These are phyloP conservation scores for Rhamnella rubrinervis DNA, from an alignment of 331 rosid species.

Conservation along the genomic window DNA sequence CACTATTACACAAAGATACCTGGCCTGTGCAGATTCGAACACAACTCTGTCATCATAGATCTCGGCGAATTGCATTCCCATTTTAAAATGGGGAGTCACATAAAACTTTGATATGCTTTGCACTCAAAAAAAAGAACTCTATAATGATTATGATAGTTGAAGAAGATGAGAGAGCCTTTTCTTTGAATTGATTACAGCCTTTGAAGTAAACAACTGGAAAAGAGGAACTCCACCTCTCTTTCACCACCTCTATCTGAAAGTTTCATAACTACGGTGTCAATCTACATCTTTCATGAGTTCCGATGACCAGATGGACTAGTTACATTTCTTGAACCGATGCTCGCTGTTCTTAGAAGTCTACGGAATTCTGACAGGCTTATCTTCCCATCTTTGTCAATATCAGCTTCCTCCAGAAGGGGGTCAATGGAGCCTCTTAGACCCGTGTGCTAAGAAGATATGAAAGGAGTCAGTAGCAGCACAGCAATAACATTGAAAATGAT, in stretches of 20 bases:
- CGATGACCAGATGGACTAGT: slow-evolving; percentile 36
- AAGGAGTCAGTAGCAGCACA: slow-evolving; percentile 8
- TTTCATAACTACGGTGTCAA: slow-evolving; percentile 21
- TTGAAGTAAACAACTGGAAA: slow-evolving; percentile 24
- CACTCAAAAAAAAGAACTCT: slow-evolving; percentile 29
- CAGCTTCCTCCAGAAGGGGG: slow-evolving; percentile 96
- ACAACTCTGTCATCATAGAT: slow-evolving; percentile 28
- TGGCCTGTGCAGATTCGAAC: slow-evolving; percentile 34
- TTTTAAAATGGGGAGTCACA: slow-evolving; percentile 9
- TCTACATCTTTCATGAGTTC: slow-evolving; percentile 42
- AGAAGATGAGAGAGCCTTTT: slow-evolving; percentile 13
- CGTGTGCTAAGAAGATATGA: slow-evolving; percentile 59
- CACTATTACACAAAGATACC: slow-evolving; percentile 22
- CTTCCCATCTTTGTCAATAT: slow-evolving; percentile 90
- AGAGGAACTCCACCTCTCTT: slow-evolving; percentile 33
- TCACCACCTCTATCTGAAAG: slow-evolving; percentile 20
- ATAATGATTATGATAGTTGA: slow-evolving; percentile 16
- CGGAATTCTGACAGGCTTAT: slow-evolving; percentile 91
- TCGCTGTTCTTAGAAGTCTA: slow-evolving; percentile 88
- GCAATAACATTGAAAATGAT: not conserved
- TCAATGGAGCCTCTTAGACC: slow-evolving; percentile 82
- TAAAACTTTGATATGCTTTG: slow-evolving; percentile 5
- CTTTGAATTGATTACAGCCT: not conserved
- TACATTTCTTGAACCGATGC: slow-evolving; percentile 63
- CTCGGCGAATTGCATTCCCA: slow-evolving; percentile 21